These are phyloP conservation scores for Globisporangium echinulatum DNA, from an alignment of 352 stramenopile species.

Conservation along the genomic window DNA sequence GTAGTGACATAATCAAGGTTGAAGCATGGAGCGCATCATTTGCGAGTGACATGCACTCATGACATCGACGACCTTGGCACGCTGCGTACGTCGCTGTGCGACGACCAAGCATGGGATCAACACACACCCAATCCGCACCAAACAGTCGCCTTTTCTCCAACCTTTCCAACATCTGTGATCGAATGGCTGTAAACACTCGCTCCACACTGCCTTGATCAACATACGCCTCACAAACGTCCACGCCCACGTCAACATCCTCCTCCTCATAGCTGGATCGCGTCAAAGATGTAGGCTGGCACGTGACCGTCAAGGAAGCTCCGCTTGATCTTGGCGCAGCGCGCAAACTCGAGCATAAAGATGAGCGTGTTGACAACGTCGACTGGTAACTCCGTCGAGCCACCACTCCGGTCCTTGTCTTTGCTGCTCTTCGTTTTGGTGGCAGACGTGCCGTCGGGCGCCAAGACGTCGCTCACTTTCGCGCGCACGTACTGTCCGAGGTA, in stretches of 20 bases:
- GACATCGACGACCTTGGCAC: no score
- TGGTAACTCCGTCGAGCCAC: conserved; percentile 39
- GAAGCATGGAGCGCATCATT: no score
- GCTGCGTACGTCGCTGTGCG: no score
- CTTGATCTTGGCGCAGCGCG: conserved; percentile 79
- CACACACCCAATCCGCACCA: no score
- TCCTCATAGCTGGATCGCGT: conserved; percentile 69
- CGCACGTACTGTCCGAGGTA: conserved; percentile 93
- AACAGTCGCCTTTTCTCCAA: conserved; percentile 5
- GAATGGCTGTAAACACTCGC: background rate
- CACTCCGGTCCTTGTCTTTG: conserved; percentile 47
- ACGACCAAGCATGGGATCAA: no score
- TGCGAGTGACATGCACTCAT: no score
- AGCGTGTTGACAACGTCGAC: conserved; percentile 83
- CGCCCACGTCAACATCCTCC: background rate
- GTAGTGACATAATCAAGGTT: background rate
- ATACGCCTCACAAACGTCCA: no score
- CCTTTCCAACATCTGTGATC: background rate
- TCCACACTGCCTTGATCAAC: background rate
- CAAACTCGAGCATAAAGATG: conserved; percentile 88
- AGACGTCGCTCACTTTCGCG: conserved; percentile 83
- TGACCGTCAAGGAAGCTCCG: conserved; percentile 75
- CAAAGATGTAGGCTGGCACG: conserved; percentile 87
- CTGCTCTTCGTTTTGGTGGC: background rate
- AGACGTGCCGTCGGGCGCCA: conserved; percentile 11